A percentile compares a stretch with the other conserved stretches of the same genome.
phyloP scores from a whole-genome alignment of 768 basidiomycete species.

The Lenzites betulinus region DNA sequence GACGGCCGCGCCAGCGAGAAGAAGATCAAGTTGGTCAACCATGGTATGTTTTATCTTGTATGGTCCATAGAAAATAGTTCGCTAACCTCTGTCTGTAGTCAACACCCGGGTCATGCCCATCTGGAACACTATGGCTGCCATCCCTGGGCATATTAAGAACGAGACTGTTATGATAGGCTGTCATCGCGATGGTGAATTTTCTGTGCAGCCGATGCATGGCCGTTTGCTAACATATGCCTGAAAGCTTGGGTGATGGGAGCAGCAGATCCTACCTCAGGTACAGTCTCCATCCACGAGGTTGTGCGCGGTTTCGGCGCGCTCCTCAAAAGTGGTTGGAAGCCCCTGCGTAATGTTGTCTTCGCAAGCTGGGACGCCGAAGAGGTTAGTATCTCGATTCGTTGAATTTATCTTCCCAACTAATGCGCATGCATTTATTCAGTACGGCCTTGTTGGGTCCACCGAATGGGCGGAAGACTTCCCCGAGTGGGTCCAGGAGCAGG shows the following conservation, averaged over 20 bases:
- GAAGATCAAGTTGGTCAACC: conserved; percentile 57
- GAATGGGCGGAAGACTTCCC: conserved; percentile 95
- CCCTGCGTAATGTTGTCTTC: conserved; percentile 73
- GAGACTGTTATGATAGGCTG: conserved; percentile 90
- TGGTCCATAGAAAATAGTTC: conserved; percentile 36
- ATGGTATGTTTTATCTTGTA: conserved; percentile 53
- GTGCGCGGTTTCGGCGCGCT: conserved; percentile 73
- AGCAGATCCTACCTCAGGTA: conserved; percentile 78
- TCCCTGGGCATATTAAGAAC: conserved; percentile 80
- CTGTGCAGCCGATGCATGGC: not conserved
- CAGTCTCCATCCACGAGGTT: conserved; percentile 76
- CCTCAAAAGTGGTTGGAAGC: conserved; percentile 81
- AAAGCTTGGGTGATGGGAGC: conserved; percentile 77
- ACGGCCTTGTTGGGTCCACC: conserved; percentile 80
- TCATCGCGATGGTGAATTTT: conserved; percentile 74
- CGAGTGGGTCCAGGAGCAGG: conserved; percentile 75
- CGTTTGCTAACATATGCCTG: not conserved
- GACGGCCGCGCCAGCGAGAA: conserved; percentile 52
- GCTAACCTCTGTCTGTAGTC: conserved; percentile 42
- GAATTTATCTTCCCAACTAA: not conserved
- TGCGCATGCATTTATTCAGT: conserved; percentile 32
- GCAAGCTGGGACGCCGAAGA: conserved; percentile 84
- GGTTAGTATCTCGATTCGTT: conserved; percentile 33
- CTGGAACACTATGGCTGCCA: conserved; percentile 85
- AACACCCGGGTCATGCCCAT: conserved; percentile 81